Evolutionary conservation across 768 basidiomycete species (phyloP).

Genomic region (Collybiopsis confluens): DNA sequence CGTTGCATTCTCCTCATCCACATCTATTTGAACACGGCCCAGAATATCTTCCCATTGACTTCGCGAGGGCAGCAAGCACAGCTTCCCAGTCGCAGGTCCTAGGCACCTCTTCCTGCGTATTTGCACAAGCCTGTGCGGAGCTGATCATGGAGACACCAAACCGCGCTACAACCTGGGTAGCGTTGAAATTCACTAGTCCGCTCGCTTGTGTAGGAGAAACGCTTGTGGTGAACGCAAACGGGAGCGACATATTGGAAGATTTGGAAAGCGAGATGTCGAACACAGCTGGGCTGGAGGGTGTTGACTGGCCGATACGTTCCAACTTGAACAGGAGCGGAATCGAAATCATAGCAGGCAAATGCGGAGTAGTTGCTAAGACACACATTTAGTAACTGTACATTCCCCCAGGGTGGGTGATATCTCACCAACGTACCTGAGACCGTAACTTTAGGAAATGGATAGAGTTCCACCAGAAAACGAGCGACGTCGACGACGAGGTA

Average conservation of each 20-base stretch:
- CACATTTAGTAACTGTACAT: conserved; percentile 33
- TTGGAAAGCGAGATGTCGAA: conserved; percentile 28
- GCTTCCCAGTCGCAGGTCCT: conserved; percentile 38
- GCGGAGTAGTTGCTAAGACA: conserved; percentile 46
- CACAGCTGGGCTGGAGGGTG: conserved; percentile 25
- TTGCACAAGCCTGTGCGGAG: conserved; percentile 49
- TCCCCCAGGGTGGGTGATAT: neutral
- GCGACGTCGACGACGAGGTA: conserved; percentile 45
- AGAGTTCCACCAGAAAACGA: conserved; percentile 44
- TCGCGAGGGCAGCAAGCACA: conserved; percentile 33
- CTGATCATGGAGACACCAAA: conserved; percentile 58
- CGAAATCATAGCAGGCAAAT: conserved; percentile 47
- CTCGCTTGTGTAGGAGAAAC: conserved; percentile 41
- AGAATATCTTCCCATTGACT: conserved; percentile 41
- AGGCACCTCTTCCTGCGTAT: conserved; percentile 52
- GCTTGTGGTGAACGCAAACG: conserved; percentile 32
- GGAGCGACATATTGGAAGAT: conserved; percentile 21
- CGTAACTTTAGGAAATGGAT: conserved; percentile 25
- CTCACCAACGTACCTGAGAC: neutral
- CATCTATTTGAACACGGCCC: conserved; percentile 30
- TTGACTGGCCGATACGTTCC: conserved; percentile 39
- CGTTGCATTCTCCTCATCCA: conserved; percentile 32
- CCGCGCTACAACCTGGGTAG: conserved; percentile 38
- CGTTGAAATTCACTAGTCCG: conserved; percentile 36
- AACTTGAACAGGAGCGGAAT: conserved; percentile 29